These are phyloP conservation scores for Populus simonii DNA, from an alignment of 345 rosid species.

Conservation along the genomic window DNA sequence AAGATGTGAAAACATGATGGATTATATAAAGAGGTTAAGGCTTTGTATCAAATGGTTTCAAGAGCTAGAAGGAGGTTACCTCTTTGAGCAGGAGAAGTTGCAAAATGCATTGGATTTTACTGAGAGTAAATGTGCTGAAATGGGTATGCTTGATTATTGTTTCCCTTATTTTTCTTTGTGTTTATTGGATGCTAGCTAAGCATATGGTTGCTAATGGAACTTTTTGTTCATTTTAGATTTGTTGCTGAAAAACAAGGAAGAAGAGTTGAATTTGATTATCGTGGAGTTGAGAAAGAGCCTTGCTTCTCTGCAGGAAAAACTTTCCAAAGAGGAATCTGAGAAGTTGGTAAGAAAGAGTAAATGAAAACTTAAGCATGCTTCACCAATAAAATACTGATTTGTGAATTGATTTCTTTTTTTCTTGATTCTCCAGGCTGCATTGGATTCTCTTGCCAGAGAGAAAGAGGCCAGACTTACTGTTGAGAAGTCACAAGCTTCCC, in stretches of 20 bases:
- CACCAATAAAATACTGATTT: neutral
- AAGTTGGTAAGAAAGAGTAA: slow-evolving; percentile 54
- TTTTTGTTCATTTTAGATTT: slow-evolving; percentile 51
- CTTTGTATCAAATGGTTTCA: slow-evolving; percentile 96
- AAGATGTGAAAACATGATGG: slow-evolving; percentile 92
- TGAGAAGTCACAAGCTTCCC: slow-evolving; percentile 70
- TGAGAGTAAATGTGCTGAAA: slow-evolving; percentile 73
- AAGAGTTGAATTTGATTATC: slow-evolving; percentile 83
- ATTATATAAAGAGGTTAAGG: slow-evolving; percentile 83
- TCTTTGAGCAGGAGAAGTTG: slow-evolving; percentile 79
- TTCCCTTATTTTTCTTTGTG: neutral
- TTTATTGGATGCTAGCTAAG: neutral
- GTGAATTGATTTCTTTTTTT: slow-evolving; percentile 5
- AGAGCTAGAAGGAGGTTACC: slow-evolving; percentile 80
- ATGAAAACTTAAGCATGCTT: slow-evolving; percentile 4
- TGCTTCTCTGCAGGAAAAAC: slow-evolving; percentile 67
- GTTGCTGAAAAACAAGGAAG: slow-evolving; percentile 71
- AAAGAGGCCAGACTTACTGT: slow-evolving; percentile 62
- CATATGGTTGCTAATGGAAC: neutral
- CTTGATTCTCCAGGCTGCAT: slow-evolving; percentile 50
- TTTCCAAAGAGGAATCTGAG: slow-evolving; percentile 79
- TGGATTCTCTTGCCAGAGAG: slow-evolving; percentile 75
- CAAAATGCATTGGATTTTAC: slow-evolving; percentile 58
- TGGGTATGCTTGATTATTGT: slow-evolving; percentile 48
- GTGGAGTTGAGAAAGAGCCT: slow-evolving; percentile 79